A percentile compares a stretch with the other conserved stretches of the same genome.
Conservation (phyloP, 2,329 filamentous ascomycete species). For the Pseudopithomyces chartarum region DNA sequence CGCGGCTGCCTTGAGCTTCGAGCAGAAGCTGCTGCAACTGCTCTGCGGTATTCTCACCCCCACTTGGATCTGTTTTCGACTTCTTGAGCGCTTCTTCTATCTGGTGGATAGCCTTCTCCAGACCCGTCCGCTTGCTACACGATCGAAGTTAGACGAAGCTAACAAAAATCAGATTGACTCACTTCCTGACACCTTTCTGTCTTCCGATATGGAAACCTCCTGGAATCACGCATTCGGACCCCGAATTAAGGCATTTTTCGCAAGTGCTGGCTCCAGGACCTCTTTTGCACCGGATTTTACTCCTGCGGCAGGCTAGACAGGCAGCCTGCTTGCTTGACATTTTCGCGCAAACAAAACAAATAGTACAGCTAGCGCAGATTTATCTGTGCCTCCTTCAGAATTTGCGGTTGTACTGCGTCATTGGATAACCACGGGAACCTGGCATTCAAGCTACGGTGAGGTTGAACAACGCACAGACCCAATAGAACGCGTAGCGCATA, state of each 20-base stretch:
- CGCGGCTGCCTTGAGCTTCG: constrained; percentile 49
- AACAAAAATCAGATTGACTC: constrained; percentile 25
- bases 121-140: constrained; percentile 70
- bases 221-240: constrained; percentile 68
- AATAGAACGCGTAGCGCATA: neutral
- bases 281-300: constrained; percentile 71
- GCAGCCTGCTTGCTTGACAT: constrained; percentile 53
- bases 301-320: constrained; percentile 67
- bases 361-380: no score
- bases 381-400: neutral
- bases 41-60: constrained; percentile 30
- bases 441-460: neutral
- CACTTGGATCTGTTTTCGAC: constrained; percentile 30
- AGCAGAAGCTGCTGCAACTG: constrained; percentile 57
- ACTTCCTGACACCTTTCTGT: constrained; percentile 80
- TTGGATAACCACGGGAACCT: neutral
- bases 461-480: neutral
- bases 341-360: neutral
- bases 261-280: constrained; percentile 59
- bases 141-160: constrained; percentile 13
- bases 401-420: neutral
- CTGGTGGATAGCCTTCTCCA: constrained; percentile 75
- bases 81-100: constrained; percentile 67
- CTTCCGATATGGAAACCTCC: constrained; percentile 69
- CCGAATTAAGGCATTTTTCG: constrained; percentile 64